Evolutionary conservation across 2,329 filamentous ascomycete genomes (phyloP), one percentile per base, ranked within the genome.

Genomic region (Neofusicoccum sp.): DNA sequence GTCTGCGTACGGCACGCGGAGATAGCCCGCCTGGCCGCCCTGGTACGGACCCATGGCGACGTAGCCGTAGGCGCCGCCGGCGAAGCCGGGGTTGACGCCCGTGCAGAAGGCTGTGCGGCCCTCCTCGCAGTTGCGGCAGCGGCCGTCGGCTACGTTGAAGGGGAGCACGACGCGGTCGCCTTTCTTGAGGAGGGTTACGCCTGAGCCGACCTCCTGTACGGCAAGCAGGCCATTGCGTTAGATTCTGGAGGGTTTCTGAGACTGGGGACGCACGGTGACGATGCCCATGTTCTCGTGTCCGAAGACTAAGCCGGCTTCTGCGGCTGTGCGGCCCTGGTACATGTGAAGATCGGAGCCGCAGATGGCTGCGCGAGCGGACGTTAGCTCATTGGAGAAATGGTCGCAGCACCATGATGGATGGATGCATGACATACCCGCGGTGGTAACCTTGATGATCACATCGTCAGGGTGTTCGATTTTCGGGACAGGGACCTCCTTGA

Each of bases 241-340:
- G 34, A 38, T n/a, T n/a, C n/a, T 38, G 34, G n/a, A 20, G 20
- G n/a, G n/a, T n/a, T 20, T 20, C 20, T 20, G 31, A 3, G 31
- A 31, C n/a, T 5, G 33, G 33, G 11, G 34, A 12, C 53, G 8
- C 34, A 58, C 54, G 20, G 54, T 76, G 0, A 86, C 75, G 24
- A 84, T 79, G 1, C 83, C 85, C 83, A 85, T 85, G 64, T 84
- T 85, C 65, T 86, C 85, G 66, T 88, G 84, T 3, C 80, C 79
- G 65, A 88, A 88, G 1, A 85, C 84, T 33, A 88, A 79, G 2
- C 86, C 86, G 0, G 80, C 72, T 67, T 87, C 78, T 3, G 86
- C 86, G 5, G 85, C 84, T 0, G 85, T 88, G 57, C 86, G 74
- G 1, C 86, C 86, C 70, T 88, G 84, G 62, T 89, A 89, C 84